phyloP scores from a whole-genome alignment of 148 eudicot species.

The Beta vulgaris region DNA sequence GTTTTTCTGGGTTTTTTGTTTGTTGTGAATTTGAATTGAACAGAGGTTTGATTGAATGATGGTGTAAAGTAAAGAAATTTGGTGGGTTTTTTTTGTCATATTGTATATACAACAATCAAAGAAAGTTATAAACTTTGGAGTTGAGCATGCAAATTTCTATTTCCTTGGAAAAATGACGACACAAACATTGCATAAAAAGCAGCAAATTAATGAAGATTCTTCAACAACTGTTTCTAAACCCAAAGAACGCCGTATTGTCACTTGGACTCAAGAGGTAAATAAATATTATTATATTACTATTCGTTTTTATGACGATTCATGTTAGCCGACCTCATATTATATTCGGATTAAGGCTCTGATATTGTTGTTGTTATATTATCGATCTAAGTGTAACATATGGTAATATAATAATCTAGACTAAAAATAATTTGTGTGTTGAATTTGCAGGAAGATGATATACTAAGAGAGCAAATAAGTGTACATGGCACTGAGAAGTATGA shows the following conservation, averaged over 20 bases:
- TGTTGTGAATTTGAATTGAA: slow-evolving; percentile 22
- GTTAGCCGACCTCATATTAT: no score
- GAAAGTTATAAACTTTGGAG: neutral
- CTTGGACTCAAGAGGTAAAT: slow-evolving; percentile 94
- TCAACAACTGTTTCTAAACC: slow-evolving; percentile 25
- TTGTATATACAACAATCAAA: neutral
- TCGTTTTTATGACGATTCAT: no score
- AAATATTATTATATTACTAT: no score
- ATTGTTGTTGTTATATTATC: no score
- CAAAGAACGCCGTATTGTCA: slow-evolving; percentile 80
- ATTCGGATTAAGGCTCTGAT: no score
- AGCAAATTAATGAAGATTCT: slow-evolving; percentile 29
- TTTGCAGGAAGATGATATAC: slow-evolving; percentile 91
- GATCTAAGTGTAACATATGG: no score
- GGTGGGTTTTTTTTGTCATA: neutral
- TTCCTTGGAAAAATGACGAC: slow-evolving; percentile 13
- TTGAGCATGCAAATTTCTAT: slow-evolving; percentile 31
- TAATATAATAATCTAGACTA: no score
- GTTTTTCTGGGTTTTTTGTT: neutral
- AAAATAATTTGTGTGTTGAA: slow-evolving; percentile 2
- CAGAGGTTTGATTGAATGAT: slow-evolving; percentile 9
- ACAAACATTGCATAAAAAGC: slow-evolving; percentile 32
- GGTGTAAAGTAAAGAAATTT: neutral
- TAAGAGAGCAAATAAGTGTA: slow-evolving; percentile 71
- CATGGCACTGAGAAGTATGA: slow-evolving; percentile 83